Base-by-base conservation (phyloP, 257 asterid species). In the Henckelia pumila region DNA sequence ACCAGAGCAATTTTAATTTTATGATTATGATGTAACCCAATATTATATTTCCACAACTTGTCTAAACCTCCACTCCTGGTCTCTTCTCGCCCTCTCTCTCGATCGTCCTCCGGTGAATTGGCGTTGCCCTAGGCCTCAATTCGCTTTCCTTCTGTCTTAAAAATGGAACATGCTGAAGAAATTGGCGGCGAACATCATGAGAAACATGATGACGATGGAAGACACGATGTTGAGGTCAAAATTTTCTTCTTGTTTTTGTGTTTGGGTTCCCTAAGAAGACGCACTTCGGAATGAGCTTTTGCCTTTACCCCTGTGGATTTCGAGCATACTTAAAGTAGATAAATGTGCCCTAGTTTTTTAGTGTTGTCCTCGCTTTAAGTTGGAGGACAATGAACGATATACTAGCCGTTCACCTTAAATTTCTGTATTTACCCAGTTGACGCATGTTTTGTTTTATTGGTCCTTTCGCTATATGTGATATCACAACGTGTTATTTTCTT, bases 121-220 rank as follows among this genome's bases (percentile, higher is more conserved):
- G 52, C 52, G 6, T 13, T 44, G 52, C 52, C 19, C 52, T 14
- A 44, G 52, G 19, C 52, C 19, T 14, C 19, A 11, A 44, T 13
- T 44, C 7, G 52, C 19, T 44, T 28, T 20, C 23, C 17, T 28
- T 61, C 64, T 50, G 28, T 60, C 16, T 1, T 30, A 57, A 71
- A 80, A 71, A 92, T 92, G 98, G 97, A 89, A 71, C 90, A 81
- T 68, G 68, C 85, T 7, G 98, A 87, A 68, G 95, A 84, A 66
- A 60, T 68, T 64, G 88, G 79, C 55, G 89, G 82, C 29, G 95
- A 86, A 64, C 83, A 78, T 68, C 91, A 63, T 13, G 96, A 79
- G 64, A 89, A 86, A 66, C 95, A 83, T 22, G 92, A 87, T 44
- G 95, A 84, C 67, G 96, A 90, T 76, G 92, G 85, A 71, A 78